Evolutionary conservation across 169 alveolate species (phyloP), one percentile per base, ranked within the genome.

Genomic region (Plasmodium fragile): DNA sequence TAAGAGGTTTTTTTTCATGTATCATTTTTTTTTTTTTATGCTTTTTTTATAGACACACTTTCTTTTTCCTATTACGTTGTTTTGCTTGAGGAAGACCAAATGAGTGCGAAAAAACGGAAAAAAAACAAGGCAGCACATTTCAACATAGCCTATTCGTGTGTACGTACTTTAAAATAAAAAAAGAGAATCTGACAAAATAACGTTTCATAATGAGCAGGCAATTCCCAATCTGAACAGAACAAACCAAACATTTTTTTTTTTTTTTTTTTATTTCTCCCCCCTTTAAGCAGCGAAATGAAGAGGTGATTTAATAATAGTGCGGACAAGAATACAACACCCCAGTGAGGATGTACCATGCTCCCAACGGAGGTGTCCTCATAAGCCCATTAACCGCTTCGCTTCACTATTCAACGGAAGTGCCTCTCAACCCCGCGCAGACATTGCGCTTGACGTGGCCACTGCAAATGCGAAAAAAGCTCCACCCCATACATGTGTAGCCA

Each of bases 21-120:
- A 22, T 75, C 36, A 36, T 75, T 16, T 75, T 75, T 75, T 75
- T 75, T 75, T 75, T 75, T 75, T 36, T 73, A 10, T 22, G 4
- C 10, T 18, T 73, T n/a, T 73, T 34, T 73, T 16, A 34, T 28
- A 69, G 13, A 16, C 11, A 0, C 78, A 69, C 2, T n/a, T n/a
- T n/a, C n/a, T 16, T 16, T 6, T 18, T 18, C 45, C 45, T 7
- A 13, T 34, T 36, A 0, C n/a, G 16, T 75, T 5, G 28, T 75
- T 34, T 75, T 13, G 22, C 45, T 75, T 34, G n/a, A 75, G 53
- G 28, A 75, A 11, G 13, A 71, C 32, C 36, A 71, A 71, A 22
- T 1, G 16, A n/a, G 16, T 32, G 22, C 8, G 82, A 75, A 75
- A 75, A 73, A n/a, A 34, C 2, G 18, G n/a, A 18, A 59, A 4